phyloP scores from a whole-genome alignment of 164 flowering plant genomes.

The Brasenia schreberi region DNA sequence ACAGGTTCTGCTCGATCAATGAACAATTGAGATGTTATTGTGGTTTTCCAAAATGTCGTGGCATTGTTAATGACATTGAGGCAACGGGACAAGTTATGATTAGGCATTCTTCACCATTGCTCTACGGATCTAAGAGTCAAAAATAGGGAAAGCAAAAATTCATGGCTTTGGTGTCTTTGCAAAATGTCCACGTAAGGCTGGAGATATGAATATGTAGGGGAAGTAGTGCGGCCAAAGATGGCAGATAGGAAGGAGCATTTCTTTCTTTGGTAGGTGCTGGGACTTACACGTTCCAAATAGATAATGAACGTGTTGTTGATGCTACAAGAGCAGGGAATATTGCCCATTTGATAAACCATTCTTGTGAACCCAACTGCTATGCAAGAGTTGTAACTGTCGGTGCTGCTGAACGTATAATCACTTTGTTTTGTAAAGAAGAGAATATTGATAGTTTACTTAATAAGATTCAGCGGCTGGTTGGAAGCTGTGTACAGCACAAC shows the following conservation, averaged over 20 bases:
- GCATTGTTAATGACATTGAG: conserved; percentile 82
- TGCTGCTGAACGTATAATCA: conserved; percentile 86
- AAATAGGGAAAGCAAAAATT: too few species aligned
- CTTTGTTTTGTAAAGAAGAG: conserved; percentile 96
- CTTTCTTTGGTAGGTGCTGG: conserved; percentile 98
- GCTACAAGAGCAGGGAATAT: conserved; percentile 98
- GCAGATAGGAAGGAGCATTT: conserved; percentile 87
- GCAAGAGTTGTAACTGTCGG: conserved; percentile 77
- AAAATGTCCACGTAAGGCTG: too few species aligned
- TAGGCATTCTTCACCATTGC: neutral
- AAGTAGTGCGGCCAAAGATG: conserved; percentile 81
- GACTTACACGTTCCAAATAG: conserved; percentile 90
- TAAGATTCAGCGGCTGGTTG: too few species aligned
- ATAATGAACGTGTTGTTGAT: conserved; percentile 94
- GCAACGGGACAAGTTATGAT: conserved; percentile 42
- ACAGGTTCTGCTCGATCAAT: conserved; percentile 79
- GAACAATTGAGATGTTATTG: conserved; percentile 79
- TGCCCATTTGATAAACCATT: conserved; percentile 94
- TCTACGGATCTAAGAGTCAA: neutral
- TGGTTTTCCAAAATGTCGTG: conserved; percentile 83
- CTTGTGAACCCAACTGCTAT: conserved; percentile 98
- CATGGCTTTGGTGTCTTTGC: too few species aligned
- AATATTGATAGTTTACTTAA: too few species aligned
- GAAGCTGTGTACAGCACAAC: too few species aligned
- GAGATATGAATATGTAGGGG: conserved; percentile 93